Evolutionary conservation across 495 filamentous ascomycete species (phyloP), one percentile per base, ranked within the genome.

Genomic region (Hypoxylon fuscum): DNA sequence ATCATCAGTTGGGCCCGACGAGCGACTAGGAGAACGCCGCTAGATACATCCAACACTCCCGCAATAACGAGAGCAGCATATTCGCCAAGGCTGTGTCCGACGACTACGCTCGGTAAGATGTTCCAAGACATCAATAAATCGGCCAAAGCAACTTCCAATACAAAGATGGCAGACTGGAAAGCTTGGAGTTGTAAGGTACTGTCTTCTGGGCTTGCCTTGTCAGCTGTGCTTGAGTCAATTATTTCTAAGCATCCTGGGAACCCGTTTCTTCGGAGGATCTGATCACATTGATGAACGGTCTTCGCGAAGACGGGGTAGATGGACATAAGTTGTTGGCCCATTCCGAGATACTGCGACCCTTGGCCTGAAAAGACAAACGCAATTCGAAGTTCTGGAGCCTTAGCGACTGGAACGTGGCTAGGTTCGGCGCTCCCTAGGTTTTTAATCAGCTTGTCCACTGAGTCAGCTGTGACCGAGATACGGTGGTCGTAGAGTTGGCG

Each of bases 121-220:
- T 55, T 55, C 52, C 49, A 53, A 18, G 49, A 53, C 5, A 53
- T 53, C 6, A 53, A 21, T 5, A 53, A 18, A 21, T 42, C n/a
- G 14, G 22, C 25, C 35, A 53, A 41, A 15, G 49, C 37, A 40
- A 53, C 23, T 35, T 53, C 49, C 7, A 53, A 42, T 5, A 35
- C 32, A n/a, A 53, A 53, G 41, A 53, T 53, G 14, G 49, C 49
- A 3, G 49, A 53, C 22, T 53, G 49, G n/a, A 53, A 53, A 27
- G 49, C 49, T 15, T 53, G 49, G 1, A 53, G 49, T 25, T 53
- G 21, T 21, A 20, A 14, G 1, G 8, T 11, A 20, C 40, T 11
- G 11, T 41, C 49, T 53, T 53, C 40, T 1, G 35, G 29, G 35
- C 21, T 11, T 11, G 22, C 21, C 2, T 38, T 41, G n/a, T 25